Percentiles rank a stretch among this genome's conserved stretches.
phyloP scores from a whole-genome alignment of 352 stramenopile species.

The Globisporangium okanoganense region DNA sequence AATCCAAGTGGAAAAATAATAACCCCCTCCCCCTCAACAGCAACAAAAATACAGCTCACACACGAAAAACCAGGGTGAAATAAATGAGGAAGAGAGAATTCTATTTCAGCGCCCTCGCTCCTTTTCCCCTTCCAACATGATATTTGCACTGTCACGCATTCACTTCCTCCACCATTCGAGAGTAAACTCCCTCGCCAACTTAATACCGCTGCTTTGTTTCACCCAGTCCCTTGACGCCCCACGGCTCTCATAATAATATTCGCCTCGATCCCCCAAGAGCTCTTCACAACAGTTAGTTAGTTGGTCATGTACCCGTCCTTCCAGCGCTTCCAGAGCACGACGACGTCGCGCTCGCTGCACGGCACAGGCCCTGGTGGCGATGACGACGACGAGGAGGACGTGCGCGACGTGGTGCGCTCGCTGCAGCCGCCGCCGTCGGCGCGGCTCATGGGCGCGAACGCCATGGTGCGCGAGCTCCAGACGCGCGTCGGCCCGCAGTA shows the following conservation, averaged over 20 bases:
- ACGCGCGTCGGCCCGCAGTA: constrained; percentile 13
- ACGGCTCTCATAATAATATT: not conserved
- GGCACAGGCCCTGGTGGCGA: not conserved
- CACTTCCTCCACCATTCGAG: not conserved
- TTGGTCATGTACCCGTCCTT: constrained; percentile 11
- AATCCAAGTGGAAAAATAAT: not conserved
- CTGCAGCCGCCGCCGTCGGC: constrained; percentile 9
- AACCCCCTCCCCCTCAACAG: no score
- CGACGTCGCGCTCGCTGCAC: not conserved
- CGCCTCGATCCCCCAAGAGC: not conserved
- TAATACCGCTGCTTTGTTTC: not conserved
- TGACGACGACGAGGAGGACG: constrained; percentile 4
- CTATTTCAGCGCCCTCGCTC: not conserved
- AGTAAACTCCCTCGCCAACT: not conserved
- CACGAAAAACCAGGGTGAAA: constrained; percentile 1
- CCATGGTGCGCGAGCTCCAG: constrained; percentile 12
- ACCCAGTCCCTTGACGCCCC: not conserved
- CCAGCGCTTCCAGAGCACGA: constrained; percentile 13
- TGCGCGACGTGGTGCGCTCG: constrained; percentile 12
- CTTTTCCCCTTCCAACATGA: not conserved
- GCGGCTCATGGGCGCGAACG: constrained; percentile 1
- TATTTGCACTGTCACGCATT: not conserved
- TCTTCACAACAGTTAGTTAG: not conserved
- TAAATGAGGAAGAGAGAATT: constrained; percentile 4
- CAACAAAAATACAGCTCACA: not conserved